Conservation (phyloP, 129 eudicot species). For the Logfia minima region DNA sequence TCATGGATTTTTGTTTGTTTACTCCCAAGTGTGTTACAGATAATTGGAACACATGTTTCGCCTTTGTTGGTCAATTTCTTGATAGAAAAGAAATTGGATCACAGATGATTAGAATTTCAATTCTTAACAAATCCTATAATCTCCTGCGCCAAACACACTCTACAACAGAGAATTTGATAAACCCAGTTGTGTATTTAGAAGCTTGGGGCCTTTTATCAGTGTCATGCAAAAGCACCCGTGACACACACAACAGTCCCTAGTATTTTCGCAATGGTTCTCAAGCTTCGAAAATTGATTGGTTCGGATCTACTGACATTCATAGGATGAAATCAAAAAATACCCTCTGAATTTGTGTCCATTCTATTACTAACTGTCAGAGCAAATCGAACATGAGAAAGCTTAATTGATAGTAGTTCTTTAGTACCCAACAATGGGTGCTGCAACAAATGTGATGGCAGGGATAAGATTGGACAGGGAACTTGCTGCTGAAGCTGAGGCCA, state of each 20-base stretch:
- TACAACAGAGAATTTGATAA: conserved; percentile 37
- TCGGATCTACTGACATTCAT: conserved; percentile 43
- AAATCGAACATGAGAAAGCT: not conserved
- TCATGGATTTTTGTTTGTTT: conserved; percentile 30
- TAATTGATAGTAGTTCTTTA: not conserved
- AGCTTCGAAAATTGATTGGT: conserved; percentile 53
- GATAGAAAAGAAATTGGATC: conserved; percentile 10
- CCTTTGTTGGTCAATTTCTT: conserved; percentile 13
- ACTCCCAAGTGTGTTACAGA: conserved; percentile 7
- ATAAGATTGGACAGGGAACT: conserved; percentile 69
- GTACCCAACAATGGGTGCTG: conserved; percentile 66
- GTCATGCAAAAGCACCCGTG: conserved; percentile 71
- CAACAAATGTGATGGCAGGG: conserved; percentile 81
- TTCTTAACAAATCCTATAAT: too few relatives aligned
- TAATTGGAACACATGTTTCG: conserved; percentile 23
- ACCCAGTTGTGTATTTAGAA: conserved; percentile 47
- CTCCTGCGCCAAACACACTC: too few relatives aligned
- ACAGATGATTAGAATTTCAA: too few relatives aligned
- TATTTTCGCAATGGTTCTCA: conserved; percentile 67
- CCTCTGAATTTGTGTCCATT: not conserved
- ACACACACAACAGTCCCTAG: conserved; percentile 70
- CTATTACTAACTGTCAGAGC: not conserved
- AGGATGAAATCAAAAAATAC: not conserved
- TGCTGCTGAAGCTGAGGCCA: conserved; percentile 80
- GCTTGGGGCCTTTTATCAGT: conserved; percentile 72